Evolutionary conservation across 176 grass and related monocot genomes (phyloP), one percentile per base, ranked within the genome.

Genomic region (Cenchrus purpureus): DNA sequence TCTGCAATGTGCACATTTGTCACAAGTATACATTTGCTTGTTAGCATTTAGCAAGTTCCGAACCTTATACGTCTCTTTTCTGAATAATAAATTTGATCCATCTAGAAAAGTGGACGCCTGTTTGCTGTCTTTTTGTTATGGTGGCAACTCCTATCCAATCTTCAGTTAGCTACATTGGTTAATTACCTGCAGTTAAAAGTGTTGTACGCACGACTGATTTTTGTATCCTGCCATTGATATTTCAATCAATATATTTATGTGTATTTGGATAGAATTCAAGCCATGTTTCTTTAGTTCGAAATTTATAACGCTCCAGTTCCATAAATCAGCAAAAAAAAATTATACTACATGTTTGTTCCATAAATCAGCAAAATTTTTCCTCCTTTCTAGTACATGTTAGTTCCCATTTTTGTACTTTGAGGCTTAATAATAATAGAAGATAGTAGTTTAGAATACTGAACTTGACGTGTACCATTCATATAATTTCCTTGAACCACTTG

Each of bases 81-180:
- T 61, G 43, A 34, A 85, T 61, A 74, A 51, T 51, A 29, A 79
- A 19, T 67, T 67, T 19, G 45, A 37, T 42, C 51, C 13, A 25
- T 13, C 66, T 51, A n/a, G 66, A 66, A 66, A 43, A 72, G 37
- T 78, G 28, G 73, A 73, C 68, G 65, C 81, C 44, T 70, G 51
- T 34, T 56, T 43, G 14, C 64, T 83, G 57, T 83, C 29, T 53
- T 83, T 83, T 32, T 53, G 44, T 59, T 76, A 22, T 60, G 51
- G 57, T 43, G 10, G 11, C 32, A 40, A 45, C 51, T 51, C 5
- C 42, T 86, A 81, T 58, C 29, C 51, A 50, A 60, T 28, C 71
- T 64, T 15, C 48, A 14, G 31, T 34, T 71, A 13, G 15, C 40
- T 49, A 71, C 46, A 17, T 64, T 73, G 45, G 46, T 46, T 63